Percentiles rank a stretch among this genome's conserved stretches.
phyloP scores from a whole-genome alignment of 2,329 filamentous ascomycete species.

The Aspergillus ochraceus region DNA sequence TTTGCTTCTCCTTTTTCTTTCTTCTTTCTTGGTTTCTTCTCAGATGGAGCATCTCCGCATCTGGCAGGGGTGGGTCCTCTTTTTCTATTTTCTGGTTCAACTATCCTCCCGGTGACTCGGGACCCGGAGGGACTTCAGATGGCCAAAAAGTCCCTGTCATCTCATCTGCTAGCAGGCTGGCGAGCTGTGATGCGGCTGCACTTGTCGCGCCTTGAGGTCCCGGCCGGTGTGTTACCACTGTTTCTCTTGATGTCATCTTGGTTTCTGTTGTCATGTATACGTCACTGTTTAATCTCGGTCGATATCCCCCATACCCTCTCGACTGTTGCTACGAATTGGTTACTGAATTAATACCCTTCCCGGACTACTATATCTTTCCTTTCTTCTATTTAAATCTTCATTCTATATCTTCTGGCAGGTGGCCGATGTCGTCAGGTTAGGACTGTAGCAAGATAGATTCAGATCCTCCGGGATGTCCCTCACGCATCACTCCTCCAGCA shows the following conservation, averaged over 20 bases:
- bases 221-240: background rate
- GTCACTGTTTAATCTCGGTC: slow-evolving; percentile 7
- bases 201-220: slow-evolving; percentile 1
- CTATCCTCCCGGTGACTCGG: background rate
- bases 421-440: background rate
- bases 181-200: slow-evolving; percentile 5
- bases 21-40: background rate
- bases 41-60: background rate
- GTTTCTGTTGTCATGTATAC: slow-evolving; percentile 9
- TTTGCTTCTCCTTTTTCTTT: slow-evolving; percentile 5
- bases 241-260: background rate
- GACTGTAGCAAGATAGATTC: background rate
- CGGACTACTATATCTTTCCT: too few relatives aligned
- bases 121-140: background rate
- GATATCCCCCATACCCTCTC: slow-evolving; percentile 7
- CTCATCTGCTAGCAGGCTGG: slow-evolving; percentile 9
- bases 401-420: too few relatives aligned
- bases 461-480: background rate
- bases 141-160: slow-evolving; percentile 1
- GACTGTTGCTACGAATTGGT: slow-evolving; percentile 2
- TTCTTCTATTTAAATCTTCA: too few relatives aligned
- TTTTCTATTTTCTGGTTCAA: background rate
- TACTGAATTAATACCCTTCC: background rate
- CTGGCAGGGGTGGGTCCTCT: background rate
- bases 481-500: slow-evolving; percentile 24